Base-by-base conservation (phyloP, 495 filamentous ascomycete genomes). In the Aspergillus sclerotioniger region DNA sequence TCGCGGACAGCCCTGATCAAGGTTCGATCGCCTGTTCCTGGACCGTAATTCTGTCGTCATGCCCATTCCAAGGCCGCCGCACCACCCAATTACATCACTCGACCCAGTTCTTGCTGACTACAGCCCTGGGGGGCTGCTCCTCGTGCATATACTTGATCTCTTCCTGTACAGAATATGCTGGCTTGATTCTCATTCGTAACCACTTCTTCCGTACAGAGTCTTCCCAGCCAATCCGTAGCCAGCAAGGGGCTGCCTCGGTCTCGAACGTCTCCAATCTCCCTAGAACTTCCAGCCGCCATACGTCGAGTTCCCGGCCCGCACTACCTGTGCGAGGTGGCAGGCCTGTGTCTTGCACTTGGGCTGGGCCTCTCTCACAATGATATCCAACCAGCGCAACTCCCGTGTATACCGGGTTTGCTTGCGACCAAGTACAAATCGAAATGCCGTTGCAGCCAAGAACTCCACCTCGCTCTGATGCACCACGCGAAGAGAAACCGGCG, bases 391-490 rank as follows among this genome's bases (percentile, higher is more conserved):
- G 10, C 59, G 55, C 39, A 94, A 62, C 6, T 87, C 77, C 12
- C 71, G 67, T 5, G 61, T 59, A 65, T 89, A 93, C 9, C 74
- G 82, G 29, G 84, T 85, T 72, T 94, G 91, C 64, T 88, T 91
- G 56, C 79, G 83, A 2, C 62, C 65, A 45, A 96, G 60, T 6
- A 91, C 83, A 54, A 79, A 78, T 52, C 73, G 70, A 61, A 91
- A 92, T 3, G 90, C 90, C 5, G 80, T 77, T 21, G 82, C 76
- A 0, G 84, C 83, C 32, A 95, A 70, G 78, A 89, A 92, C 55
- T 84, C 73, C 10, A 96, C 73, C 58, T 95, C 88, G 43, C 63
- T 60, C 60, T 79, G 83, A n/a, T 72, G 81, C 6, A 92, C 79
- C 7, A 68, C 72, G 61, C 87, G 91, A 6, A 84, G 84, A 15